Percentiles rank a stretch among this genome's conserved stretches.
Conservation (phyloP, 1,284 basidiomycete species). For the Rhodotorula sp. region DNA sequence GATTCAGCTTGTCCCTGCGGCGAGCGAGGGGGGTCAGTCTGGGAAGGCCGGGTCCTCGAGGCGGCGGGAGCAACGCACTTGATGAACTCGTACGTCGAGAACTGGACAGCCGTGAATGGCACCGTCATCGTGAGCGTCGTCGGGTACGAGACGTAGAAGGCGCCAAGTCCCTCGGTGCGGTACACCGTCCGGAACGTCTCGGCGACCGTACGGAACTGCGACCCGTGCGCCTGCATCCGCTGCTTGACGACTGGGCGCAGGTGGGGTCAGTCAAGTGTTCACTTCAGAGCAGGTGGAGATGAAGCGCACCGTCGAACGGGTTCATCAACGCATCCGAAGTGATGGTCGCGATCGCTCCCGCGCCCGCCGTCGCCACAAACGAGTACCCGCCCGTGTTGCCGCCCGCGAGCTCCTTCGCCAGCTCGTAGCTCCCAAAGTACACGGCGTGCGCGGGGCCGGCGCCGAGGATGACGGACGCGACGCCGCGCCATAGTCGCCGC, state of each 20-base stretch:
- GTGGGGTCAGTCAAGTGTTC: neutral
- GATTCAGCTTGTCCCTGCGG: constrained; percentile 69
- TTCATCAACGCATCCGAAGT: constrained; percentile 98
- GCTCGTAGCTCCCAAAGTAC: constrained; percentile 95
- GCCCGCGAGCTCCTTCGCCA: constrained; percentile 87
- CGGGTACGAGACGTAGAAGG: constrained; percentile 98
- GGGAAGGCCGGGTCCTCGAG: neutral
- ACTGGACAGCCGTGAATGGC: constrained; percentile 97
- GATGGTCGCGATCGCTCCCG: constrained; percentile 92
- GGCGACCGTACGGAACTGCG: constrained; percentile 79
- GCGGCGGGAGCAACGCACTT: constrained; percentile 55
- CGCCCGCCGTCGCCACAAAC: constrained; percentile 79
- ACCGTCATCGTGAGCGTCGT: constrained; percentile 96
- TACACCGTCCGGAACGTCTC: constrained; percentile 82
- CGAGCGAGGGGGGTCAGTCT: neutral
- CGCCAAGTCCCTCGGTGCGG: constrained; percentile 77
- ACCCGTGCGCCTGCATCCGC: constrained; percentile 96
- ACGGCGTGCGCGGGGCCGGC: constrained; percentile 98
- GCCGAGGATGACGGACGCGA: constrained; percentile 94
- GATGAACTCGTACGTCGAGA: constrained; percentile 92
- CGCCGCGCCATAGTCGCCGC: constrained; percentile 89
- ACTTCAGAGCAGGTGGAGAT: too few relatives aligned
- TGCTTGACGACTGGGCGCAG: constrained; percentile 84
- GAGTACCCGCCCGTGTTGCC: constrained; percentile 81
- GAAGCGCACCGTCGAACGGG: constrained; percentile 87